phyloP scores from a whole-genome alignment of 495 filamentous ascomycete genomes.

The Xylaria cubensis region DNA sequence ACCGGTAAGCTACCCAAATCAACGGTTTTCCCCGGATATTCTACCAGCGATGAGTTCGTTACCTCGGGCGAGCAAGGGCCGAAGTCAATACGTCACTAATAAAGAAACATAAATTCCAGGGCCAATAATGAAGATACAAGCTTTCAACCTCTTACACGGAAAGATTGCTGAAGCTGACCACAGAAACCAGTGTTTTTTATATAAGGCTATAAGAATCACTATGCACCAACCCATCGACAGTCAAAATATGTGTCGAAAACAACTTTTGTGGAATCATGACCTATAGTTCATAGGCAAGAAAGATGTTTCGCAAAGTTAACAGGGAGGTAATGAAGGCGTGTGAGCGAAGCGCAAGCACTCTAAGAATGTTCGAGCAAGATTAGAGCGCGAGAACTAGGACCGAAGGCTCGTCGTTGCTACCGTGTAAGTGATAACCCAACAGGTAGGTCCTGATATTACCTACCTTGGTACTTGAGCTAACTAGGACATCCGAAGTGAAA shows the following conservation, averaged over 20 bases:
- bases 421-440: not conserved
- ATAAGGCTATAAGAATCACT: not conserved
- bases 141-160: not conserved
- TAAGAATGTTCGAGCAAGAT: not conserved
- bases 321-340: not conserved
- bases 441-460: not conserved
- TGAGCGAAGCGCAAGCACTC: not conserved
- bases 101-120: not conserved
- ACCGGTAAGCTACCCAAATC: not conserved
- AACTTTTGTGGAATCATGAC: not conserved
- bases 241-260: not conserved
- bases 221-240: too few relatives aligned
- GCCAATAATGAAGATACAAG: not conserved
- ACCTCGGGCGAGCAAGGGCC: slow-evolving; percentile 16
- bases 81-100: slow-evolving; percentile 7
- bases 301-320: not conserved
- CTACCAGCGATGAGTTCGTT: not conserved
- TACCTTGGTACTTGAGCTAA: not conserved
- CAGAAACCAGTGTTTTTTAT: not conserved
- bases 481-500: not conserved
- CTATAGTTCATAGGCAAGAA: not conserved
- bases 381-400: not conserved
- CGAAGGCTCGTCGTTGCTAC: not conserved
- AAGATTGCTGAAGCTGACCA: not conserved
- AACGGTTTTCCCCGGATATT: not conserved